Conservation (phyloP, 2,329 filamentous ascomycete genomes). For the Colletotrichum filicis region DNA sequence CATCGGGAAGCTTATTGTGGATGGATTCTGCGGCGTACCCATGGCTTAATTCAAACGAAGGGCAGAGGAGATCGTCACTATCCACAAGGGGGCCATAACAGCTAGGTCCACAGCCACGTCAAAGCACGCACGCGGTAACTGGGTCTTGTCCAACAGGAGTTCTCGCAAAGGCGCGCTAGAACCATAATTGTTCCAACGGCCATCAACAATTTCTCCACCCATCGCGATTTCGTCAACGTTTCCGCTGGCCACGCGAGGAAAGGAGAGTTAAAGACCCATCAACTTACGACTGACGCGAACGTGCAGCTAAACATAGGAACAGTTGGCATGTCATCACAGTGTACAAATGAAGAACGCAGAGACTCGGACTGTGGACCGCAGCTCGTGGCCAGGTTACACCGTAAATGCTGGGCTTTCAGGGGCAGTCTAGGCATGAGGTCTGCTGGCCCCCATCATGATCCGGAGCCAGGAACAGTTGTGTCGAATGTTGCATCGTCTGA, state of each 20-base stretch:
- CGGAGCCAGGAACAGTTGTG: no score
- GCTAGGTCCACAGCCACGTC: background rate
- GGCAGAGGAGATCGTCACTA: slow-evolving; percentile 9
- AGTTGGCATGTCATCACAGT: background rate
- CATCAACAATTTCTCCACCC: background rate
- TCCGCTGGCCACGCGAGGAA: background rate
- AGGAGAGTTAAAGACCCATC: background rate
- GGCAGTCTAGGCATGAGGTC: no score
- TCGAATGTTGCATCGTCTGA: no score
- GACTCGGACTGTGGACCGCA: no score
- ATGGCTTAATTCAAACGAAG: slow-evolving; percentile 7
- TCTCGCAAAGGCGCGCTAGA: background rate
- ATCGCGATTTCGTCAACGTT: background rate
- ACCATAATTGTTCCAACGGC: background rate
- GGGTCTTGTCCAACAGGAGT: background rate
- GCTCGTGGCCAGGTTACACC: no score
- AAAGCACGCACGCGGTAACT: slow-evolving; percentile 9
- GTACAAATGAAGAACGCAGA: no score
- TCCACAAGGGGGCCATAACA: background rate
- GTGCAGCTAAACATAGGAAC: no score
- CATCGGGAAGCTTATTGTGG: background rate
- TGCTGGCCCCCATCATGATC: no score
- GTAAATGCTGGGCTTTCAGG: no score
- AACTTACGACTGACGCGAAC: background rate
- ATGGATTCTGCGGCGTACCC: slow-evolving; percentile 11